Base-by-base conservation (phyloP, 805 yeast species). In the Candida odintsovae region DNA sequence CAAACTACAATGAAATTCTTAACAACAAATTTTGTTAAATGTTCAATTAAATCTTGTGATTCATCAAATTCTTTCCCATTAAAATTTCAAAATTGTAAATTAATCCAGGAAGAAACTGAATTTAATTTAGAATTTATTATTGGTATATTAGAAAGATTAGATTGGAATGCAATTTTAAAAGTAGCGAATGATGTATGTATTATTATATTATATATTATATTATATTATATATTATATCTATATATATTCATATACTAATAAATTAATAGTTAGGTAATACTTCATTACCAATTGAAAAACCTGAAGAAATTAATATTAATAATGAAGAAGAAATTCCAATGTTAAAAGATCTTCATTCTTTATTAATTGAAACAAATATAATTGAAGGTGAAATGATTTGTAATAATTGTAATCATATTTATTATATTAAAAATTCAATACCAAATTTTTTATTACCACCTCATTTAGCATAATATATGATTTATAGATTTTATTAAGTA, bases 361-460 rank as follows among this genome's bases (percentile, higher is more conserved):
- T 92, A 50, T 73, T 92, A 46, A 66, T 94, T 36, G 97, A 92
- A 63, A 92, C 97, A 1, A 89, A 83, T 51, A 87, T 94, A 45
- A 63, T 75, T 10, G 92, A 90, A 57, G 99, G 99, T 3, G 81
- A 82, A 57, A 89, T 94, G 98, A 72, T 72, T 12, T 94, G 99
- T 64, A 72, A 76, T 20, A 83, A 83, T 67, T 94, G 99, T 64
- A 82, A 79, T 1, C 97, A 92, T 65, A 72, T 86, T 8, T 94
- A 90, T 67, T 80, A 85, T 69, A 86, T 94, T 69, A 92, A 90
- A 67, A 90, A 89, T 71, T 81, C 94, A 43, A 90, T 94, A 56
- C 97, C 99, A 31, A 92, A 92, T 72, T 85, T 94, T 67, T 69
- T 94, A 45, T 75, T 94, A 31, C 98, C 99, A 28, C 98, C 98